Base-by-base conservation (phyloP, 1,284 basidiomycete genomes). In the Ganoderma boninense region DNA sequence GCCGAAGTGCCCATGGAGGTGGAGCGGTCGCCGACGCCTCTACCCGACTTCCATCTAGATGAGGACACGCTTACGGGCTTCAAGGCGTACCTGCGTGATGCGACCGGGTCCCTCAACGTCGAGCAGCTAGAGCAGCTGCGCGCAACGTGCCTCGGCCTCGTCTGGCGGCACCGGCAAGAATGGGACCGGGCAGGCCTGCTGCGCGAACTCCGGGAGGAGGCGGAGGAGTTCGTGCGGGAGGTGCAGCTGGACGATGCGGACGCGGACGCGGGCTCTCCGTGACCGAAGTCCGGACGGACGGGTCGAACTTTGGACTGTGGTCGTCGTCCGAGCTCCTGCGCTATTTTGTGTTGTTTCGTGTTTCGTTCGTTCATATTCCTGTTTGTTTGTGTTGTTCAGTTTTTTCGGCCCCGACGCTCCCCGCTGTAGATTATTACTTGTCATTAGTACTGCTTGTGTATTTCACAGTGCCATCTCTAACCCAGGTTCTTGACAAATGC, bases 61-160 rank as follows among this genome's bases (percentile, higher is more conserved):
- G 82, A 87, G 40, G 76, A 69, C 5, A 77, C 84, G 5, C 74
- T 95, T 10, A 74, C 74, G 0, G 77, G 85, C 26, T 83, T 96
- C 0, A 80, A 84, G 69, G 67, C 78, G 14, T 81, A 83, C 65
- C 79, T 95, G 40, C 82, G 82, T 42, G 82, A 86, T 29, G 79
- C 79, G 61, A 97, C 95, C 0, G 80, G 74, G 1, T 76, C 77
- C 0, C 83, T 97, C 57, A 94, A 85, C 32, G 87, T 99, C 60
- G 97, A 99, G 78, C 92, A 98, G 79, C 88, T 99, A 3, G 97
- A 99, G 78, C 96, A 98, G 79, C 85, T 99, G 7, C 90, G 98
- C 4, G 97, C 97, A 6, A 90, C 89, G 1, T 93, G 91, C 74
- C 89, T 97, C 59, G 90, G 92, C 64, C 85, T 85, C 43, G 87